phyloP scores from a whole-genome alignment of 257 asterid genomes.

The Scutellaria minor region DNA sequence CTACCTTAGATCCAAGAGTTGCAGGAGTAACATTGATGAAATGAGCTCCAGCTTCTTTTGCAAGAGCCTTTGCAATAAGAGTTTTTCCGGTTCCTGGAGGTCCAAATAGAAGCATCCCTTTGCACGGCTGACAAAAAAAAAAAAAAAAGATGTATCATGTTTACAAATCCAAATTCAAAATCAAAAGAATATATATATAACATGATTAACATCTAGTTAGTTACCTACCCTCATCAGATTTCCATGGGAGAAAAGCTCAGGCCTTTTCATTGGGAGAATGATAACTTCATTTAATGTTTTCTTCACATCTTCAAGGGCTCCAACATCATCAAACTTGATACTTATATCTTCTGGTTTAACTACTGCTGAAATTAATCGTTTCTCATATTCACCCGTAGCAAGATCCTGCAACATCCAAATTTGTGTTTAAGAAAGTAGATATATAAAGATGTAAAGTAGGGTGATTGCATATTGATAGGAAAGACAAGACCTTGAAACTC shows the following conservation, averaged over 20 bases:
- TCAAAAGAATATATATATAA: too few relatives aligned
- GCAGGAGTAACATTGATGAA: slow-evolving; percentile 97
- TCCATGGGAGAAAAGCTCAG: slow-evolving; percentile 79
- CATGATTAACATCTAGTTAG: too few relatives aligned
- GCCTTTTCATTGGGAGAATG: slow-evolving; percentile 64
- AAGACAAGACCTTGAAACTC: slow-evolving; percentile 42
- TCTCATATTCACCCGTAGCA: slow-evolving; percentile 64
- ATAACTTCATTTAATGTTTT: slow-evolving; percentile 63
- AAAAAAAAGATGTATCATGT: too few relatives aligned
- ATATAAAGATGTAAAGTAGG: too few relatives aligned
- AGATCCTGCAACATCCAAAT: slow-evolving; percentile 26
- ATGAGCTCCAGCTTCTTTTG: slow-evolving; percentile 98
- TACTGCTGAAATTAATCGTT: slow-evolving; percentile 65
- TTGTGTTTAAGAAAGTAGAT: too few relatives aligned
- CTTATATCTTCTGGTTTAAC: slow-evolving; percentile 72
- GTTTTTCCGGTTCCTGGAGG: slow-evolving; percentile 99
- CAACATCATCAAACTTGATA: slow-evolving; percentile 71
- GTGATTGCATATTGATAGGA: too few relatives aligned
- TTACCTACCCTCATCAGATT: slow-evolving; percentile 59
- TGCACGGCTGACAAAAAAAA: slow-evolving; percentile 86
- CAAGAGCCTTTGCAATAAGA: slow-evolving; percentile 94
- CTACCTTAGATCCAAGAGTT: slow-evolving; percentile 83
- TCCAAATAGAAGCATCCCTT: slow-evolving; percentile 95
- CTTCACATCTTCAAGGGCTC: slow-evolving; percentile 77
- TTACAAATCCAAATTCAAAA: too few relatives aligned